These are phyloP conservation scores for Barnettozyma californica DNA, from an alignment of 805 yeast genomes.

Conservation along the genomic window DNA sequence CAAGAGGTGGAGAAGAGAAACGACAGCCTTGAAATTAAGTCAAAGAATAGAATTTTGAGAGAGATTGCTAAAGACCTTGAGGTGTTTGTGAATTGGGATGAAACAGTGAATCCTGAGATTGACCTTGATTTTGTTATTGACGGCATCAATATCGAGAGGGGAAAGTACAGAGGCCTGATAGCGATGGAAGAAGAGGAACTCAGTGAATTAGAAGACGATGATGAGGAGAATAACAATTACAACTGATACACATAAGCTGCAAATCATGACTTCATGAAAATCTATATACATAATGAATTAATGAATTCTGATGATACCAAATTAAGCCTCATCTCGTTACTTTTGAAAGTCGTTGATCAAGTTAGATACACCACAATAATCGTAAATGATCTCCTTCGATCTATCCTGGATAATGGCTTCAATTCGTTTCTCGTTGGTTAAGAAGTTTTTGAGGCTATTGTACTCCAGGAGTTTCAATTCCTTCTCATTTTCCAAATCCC, in stretches of 20 bases:
- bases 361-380: slow-evolving; percentile 30
- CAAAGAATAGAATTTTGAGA: slow-evolving; percentile 15
- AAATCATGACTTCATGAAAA: not conserved
- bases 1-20: slow-evolving; percentile 16
- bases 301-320: not conserved
- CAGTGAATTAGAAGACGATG: slow-evolving; percentile 15
- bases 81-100: slow-evolving; percentile 12
- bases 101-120: slow-evolving; percentile 13
- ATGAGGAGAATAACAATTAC: not conserved
- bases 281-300: not conserved
- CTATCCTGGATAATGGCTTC: slow-evolving; percentile 37
- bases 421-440: slow-evolving; percentile 34
- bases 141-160: slow-evolving; percentile 19
- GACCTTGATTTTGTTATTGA: slow-evolving; percentile 26
- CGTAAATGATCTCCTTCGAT: slow-evolving; percentile 30
- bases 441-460: slow-evolving; percentile 30
- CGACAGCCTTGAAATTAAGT: slow-evolving; percentile 11
- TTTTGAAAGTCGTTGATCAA: slow-evolving; percentile 4
- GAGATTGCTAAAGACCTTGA: slow-evolving; percentile 13
- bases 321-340: not conserved
- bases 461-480: slow-evolving; percentile 27
- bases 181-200: slow-evolving; percentile 20
- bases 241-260: no score
- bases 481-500: slow-evolving; percentile 30
- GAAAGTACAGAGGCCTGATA: slow-evolving; percentile 27